Base-by-base conservation (phyloP, 2,329 filamentous ascomycete genomes). In the Xylariaceae sp. region DNA sequence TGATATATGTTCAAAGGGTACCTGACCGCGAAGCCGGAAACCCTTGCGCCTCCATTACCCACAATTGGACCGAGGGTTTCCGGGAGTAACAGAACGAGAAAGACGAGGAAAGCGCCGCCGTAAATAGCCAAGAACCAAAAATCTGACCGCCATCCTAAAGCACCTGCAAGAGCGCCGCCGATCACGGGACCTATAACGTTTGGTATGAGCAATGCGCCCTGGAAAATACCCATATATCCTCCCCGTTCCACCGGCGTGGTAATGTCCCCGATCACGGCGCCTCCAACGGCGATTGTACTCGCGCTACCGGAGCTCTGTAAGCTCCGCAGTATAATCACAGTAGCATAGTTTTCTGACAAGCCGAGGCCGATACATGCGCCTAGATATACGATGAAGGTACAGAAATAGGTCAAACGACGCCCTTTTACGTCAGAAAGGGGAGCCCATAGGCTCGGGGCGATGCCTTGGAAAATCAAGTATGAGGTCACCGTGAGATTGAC, bases 241-340 rank as follows among this genome's bases (percentile, higher is more conserved):
- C 77, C 79, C 37, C 82, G 69, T 55, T 85, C 79, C 0, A 71
- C 69, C 2, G 71, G 71, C 0, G 77, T 79, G 0, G 74, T 73
- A 4, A 83, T 68, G 52, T 85, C 82, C 1, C 74, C 75, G 4
- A 84, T 72, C 1, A 83, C 73, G 0, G 73, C 80, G 2, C 58
- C 55, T 5, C 62, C 60, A 14, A 85, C 65, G 0, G 80, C 73
- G 21, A 82, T 69, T 0, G 78, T 81, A 6, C 75, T 75, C 27
- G 72, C 75, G 48, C 71, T 76, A 0, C 79, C 77, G 0, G 70
- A 65, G 37, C 70, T 75, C 49, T 82, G 78, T 4, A 81, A 47
- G 51, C 71, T 72, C 8, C 78, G 64, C 11, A 81, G 57, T 2
- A 77, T 60, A 10, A 81, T 48, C 10, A 82, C 60, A 0, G 71